phyloP scores from a whole-genome alignment of 805 yeast species.

The Ogataea polymorpha region DNA sequence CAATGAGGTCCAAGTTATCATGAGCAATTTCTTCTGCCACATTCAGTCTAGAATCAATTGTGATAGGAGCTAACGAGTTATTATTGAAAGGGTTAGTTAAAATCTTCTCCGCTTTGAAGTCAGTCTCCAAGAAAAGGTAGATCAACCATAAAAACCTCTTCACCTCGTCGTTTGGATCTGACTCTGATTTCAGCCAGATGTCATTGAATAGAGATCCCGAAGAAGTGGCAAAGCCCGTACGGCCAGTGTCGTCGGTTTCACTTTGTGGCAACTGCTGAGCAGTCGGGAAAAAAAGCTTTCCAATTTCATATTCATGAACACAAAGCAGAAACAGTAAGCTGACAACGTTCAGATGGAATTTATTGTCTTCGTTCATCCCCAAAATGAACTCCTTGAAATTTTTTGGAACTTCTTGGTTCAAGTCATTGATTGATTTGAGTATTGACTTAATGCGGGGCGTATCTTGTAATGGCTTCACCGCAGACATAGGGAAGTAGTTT shows the following conservation, averaged over 20 bases:
- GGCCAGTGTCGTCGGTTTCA: slow-evolving; percentile 10
- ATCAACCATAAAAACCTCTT: slow-evolving; percentile 77
- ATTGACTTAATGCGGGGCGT: slow-evolving; percentile 92
- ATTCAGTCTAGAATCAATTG: slow-evolving; percentile 13
- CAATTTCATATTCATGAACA: slow-evolving; percentile 45
- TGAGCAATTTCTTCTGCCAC: slow-evolving; percentile 23
- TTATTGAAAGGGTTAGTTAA: slow-evolving; percentile 34
- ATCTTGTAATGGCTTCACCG: slow-evolving; percentile 82
- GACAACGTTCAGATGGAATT: slow-evolving; percentile 51
- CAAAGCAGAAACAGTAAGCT: slow-evolving; percentile 74
- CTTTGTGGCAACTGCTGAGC: slow-evolving; percentile 11
- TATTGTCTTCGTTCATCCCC: slow-evolving; percentile 17
- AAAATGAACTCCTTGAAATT: slow-evolving; percentile 43
- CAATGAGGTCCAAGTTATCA: slow-evolving; percentile 21
- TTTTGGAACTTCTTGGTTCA: slow-evolving; percentile 47
- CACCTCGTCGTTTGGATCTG: slow-evolving; percentile 66
- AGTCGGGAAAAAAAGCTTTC: slow-evolving; percentile 28
- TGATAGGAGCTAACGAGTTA: slow-evolving; percentile 2
- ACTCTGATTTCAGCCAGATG: slow-evolving; percentile 60
- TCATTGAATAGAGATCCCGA: slow-evolving; percentile 60
- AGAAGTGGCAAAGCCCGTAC: slow-evolving; percentile 8
- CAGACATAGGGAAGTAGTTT: slow-evolving; percentile 35
- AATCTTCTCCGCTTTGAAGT: slow-evolving; percentile 47
- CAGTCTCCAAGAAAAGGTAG: slow-evolving; percentile 76
- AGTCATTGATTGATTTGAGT: slow-evolving; percentile 81